Evolutionary conservation across 257 asterid species (phyloP).

Genomic region (Solanum etuberosum): DNA sequence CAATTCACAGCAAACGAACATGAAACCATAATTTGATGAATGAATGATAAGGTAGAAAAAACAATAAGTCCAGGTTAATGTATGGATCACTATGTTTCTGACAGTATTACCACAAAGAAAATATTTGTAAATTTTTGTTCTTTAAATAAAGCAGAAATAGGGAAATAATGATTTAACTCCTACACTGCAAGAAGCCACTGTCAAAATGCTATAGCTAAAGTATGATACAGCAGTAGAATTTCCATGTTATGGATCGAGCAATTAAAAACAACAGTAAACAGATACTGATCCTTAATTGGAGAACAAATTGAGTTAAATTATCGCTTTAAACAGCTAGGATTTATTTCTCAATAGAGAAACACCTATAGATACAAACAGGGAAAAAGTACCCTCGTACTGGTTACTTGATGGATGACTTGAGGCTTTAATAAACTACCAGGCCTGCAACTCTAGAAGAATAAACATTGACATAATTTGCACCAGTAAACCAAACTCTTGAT

Average conservation of each 20-base stretch:
- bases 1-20: slow-evolving; percentile 2
- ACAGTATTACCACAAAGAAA: background rate
- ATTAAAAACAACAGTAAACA: background rate
- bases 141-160: background rate
- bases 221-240: background rate
- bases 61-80: background rate
- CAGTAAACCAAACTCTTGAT: background rate
- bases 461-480: background rate
- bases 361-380: background rate
- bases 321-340: background rate
- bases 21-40: background rate
- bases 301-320: background rate
- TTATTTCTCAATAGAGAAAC: background rate
- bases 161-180: background rate
- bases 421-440: background rate
- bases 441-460: background rate
- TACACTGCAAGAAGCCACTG: background rate
- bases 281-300: background rate
- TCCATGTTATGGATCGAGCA: background rate
- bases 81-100: background rate
- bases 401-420: background rate
- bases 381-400: background rate
- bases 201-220: background rate
- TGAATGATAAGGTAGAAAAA: background rate
- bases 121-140: background rate